Conservation (phyloP, 371 early-diverging fungal genomes). For the Lichtheimia corymbifera region DNA sequence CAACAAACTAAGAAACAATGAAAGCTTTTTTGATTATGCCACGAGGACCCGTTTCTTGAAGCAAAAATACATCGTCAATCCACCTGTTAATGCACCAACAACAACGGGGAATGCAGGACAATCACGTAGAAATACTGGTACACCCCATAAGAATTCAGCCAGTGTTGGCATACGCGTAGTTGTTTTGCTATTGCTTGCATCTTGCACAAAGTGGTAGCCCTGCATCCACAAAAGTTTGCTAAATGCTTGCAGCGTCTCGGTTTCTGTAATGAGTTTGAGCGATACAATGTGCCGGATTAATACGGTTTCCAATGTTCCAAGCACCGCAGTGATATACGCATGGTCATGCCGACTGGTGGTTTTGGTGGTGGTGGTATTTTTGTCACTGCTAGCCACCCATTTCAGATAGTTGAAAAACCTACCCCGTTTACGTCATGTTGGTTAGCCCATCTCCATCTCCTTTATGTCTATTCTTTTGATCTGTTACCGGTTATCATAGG, state of each 20-base stretch:
- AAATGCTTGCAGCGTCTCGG: conserved; percentile 59
- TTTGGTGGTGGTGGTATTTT: conserved; percentile 35
- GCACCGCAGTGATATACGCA: conserved; percentile 76
- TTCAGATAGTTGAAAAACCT: conserved; percentile 71
- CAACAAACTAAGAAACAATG: too few species aligned
- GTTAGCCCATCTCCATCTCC: not conserved
- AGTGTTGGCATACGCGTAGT: conserved; percentile 7
- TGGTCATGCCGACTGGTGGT: conserved; percentile 44
- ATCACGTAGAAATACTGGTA: conserved; percentile 2
- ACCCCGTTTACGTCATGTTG: not conserved
- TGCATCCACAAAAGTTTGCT: conserved; percentile 86
- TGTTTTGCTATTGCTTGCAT: conserved; percentile 53
- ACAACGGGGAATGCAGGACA: conserved; percentile 23
- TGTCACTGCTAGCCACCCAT: conserved; percentile 66
- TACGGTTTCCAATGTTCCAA: conserved; percentile 67
- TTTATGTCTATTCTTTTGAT: not conserved
- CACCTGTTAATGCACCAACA: conserved; percentile 32
- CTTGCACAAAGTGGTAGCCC: conserved; percentile 79
- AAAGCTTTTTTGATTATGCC: not conserved
- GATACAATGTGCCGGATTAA: conserved; percentile 61
- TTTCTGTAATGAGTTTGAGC: conserved; percentile 56
- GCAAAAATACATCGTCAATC: conserved; percentile 9
- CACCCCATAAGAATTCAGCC: conserved; percentile 4
- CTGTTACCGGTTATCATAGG: conserved; percentile 59
- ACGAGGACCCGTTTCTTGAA: not conserved